Base-by-base conservation (phyloP, 2,329 filamentous ascomycete species). In the Xylariaceae sp. region DNA sequence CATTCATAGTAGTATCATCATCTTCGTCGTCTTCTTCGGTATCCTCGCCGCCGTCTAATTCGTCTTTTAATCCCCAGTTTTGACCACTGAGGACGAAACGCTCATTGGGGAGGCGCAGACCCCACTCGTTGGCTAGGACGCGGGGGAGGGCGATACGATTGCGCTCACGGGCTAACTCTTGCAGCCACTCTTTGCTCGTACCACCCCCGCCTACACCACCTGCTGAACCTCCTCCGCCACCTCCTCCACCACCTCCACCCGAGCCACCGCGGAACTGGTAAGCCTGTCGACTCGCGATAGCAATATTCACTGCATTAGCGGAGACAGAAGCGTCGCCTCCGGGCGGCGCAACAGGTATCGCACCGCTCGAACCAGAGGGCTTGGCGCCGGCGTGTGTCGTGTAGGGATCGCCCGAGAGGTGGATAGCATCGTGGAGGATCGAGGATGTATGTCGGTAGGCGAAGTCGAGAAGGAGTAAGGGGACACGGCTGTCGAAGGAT, bases 401-500 rank as follows among this genome's bases (percentile, higher is more conserved):
- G 68, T 87, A 86, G 6, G 84, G 84, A 64, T 88, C 85, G 6
- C 79, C 76, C 5, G 77, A 75, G 21, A 88, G 77, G 59, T 86
- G 83, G 14, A 88, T 68, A 6, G 82, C 83, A 68, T 90, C 86
- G 54, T 73, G 80, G 17, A 91, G 79, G 27, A 91, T 75, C 46
- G 79, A 77, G 1, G 81, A 82, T 8, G 85, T 88, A 73, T 90
- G 87, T 29, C 88, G 82, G 75, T 93, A 93, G 39, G 88, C 86
- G 62, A 92, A 92, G 70, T 93, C 88, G 64, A 93, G 82, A 39
- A 93, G 82, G 47, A 91, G 82, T 1, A 92, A 77, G 0, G 88
- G 88, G 1, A 93, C 87, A 59, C 88, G 86, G 64, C 86, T 80
- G 65, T 92, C 87, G 73, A 89, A 93, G 33, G 83, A 76, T 4